Percentiles rank a stretch among this genome's conserved stretches.
These are phyloP conservation scores for Mycena pura DNA, from an alignment of 768 basidiomycete genomes.

Conservation along the genomic window DNA sequence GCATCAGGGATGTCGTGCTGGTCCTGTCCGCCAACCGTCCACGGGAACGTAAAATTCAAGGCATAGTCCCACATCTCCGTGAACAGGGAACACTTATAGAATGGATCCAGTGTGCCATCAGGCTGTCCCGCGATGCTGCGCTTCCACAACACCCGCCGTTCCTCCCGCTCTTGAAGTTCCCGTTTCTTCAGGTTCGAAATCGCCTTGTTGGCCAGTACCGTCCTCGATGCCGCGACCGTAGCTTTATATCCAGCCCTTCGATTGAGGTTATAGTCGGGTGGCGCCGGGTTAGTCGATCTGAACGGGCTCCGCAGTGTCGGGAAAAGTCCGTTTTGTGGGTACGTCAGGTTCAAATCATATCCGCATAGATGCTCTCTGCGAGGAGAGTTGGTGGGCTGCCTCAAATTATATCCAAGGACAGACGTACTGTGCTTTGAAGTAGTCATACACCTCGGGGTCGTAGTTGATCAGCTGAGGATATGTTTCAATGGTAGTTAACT, in stretches of 20 bases:
- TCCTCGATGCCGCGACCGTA: no score
- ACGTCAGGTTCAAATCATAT: slow-evolving; percentile 70
- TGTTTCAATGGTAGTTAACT: slow-evolving; percentile 68
- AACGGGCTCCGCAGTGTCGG: slow-evolving; percentile 45
- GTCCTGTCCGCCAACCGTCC: no score
- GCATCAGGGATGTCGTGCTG: slow-evolving; percentile 66
- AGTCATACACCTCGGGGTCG: slow-evolving; percentile 66
- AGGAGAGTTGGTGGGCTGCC: neutral
- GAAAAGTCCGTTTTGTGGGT: slow-evolving; percentile 64
- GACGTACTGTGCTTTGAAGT: slow-evolving; percentile 72
- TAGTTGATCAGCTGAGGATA: slow-evolving; percentile 80
- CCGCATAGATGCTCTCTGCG: slow-evolving; percentile 64
- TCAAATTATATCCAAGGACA: no score
- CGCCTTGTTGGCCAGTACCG: no score
- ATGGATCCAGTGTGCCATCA: slow-evolving; percentile 60
- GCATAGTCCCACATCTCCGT: slow-evolving; percentile 75
- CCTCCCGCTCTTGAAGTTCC: slow-evolving; percentile 28
- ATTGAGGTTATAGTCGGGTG: no score
- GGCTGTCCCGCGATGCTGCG: slow-evolving; percentile 53
- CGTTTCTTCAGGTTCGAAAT: slow-evolving; percentile 22
- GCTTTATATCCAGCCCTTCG: no score
- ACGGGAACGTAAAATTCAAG: slow-evolving; percentile 72
- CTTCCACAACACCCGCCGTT: slow-evolving; percentile 46
- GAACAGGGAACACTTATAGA: slow-evolving; percentile 69
- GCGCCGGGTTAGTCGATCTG: slow-evolving; percentile 24